Evolutionary conservation across 1,284 basidiomycete genomes (phyloP).

Genomic region (Malassezia caprae): DNA sequence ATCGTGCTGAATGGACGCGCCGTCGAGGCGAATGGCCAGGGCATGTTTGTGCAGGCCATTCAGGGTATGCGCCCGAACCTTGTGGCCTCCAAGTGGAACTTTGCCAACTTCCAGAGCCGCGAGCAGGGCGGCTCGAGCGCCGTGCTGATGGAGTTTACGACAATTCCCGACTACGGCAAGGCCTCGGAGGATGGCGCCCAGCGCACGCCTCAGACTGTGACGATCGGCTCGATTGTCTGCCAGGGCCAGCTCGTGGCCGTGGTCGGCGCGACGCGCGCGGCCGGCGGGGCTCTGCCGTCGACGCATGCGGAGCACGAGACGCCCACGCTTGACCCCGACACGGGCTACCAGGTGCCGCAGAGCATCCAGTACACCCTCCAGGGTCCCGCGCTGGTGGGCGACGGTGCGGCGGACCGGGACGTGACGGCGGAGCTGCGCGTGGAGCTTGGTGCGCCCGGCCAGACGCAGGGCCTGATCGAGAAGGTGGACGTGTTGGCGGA

Average conservation of each 20-base stretch:
- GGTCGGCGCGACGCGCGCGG: conserved; percentile 51
- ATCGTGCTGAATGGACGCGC: conserved; percentile 64
- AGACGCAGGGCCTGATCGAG: conserved; percentile 68
- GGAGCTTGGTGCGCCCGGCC: conserved; percentile 29
- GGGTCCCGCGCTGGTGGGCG: conserved; percentile 55
- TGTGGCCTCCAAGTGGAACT: conserved; percentile 90
- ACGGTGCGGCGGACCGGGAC: conserved; percentile 8
- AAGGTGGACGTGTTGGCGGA: conserved; percentile 94
- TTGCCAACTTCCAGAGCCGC: conserved; percentile 65
- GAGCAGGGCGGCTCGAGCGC: conserved; percentile 58
- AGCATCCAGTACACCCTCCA: conserved; percentile 69
- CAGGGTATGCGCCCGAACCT: conserved; percentile 97
- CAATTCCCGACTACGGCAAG: conserved; percentile 49
- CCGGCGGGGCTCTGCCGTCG: conserved; percentile 45
- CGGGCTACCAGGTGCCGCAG: conserved; percentile 69
- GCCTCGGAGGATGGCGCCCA: background rate
- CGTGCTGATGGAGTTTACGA: conserved; percentile 93
- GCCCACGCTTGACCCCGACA: conserved; percentile 58
- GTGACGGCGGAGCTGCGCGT: conserved; percentile 17
- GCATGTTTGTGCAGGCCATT: conserved; percentile 90
- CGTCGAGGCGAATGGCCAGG: conserved; percentile 62
- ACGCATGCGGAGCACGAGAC: conserved; percentile 64
- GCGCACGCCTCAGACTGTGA: conserved; percentile 53
- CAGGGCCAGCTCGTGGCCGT: conserved; percentile 65
- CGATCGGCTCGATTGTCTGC: conserved; percentile 71